A percentile compares a stretch with the other conserved stretches of the same genome.
phyloP scores from a whole-genome alignment of 352 stramenopile genomes.

The Phytophthora gonapodyides region DNA sequence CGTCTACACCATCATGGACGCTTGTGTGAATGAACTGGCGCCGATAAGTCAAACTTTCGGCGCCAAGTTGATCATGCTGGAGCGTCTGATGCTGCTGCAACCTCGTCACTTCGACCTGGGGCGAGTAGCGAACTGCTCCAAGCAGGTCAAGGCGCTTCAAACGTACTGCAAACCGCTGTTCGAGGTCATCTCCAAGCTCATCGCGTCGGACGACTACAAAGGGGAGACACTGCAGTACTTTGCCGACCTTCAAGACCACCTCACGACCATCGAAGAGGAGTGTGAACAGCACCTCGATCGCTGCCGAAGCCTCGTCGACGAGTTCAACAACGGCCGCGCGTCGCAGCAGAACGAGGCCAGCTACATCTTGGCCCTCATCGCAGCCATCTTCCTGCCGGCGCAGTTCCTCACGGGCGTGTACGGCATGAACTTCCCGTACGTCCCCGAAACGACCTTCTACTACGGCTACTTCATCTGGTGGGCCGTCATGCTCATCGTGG shows the following conservation, averaged over 20 bases:
- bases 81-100: too few relatives aligned
- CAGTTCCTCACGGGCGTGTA: conserved; percentile 82
- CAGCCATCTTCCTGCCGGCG: conserved; percentile 69
- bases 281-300: conserved; percentile 68
- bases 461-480: conserved; percentile 79
- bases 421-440: conserved; percentile 85
- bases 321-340: conserved; percentile 57
- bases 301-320: conserved; percentile 55
- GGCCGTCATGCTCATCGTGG: conserved; percentile 46
- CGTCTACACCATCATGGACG: too few relatives aligned
- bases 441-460: conserved; percentile 64
- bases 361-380: conserved; percentile 65
- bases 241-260: conserved; percentile 72
- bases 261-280: conserved; percentile 68
- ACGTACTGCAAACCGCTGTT: too few relatives aligned
- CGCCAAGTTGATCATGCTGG: too few relatives aligned
- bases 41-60: too few relatives aligned
- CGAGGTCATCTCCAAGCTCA: conserved; percentile 58
- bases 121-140: too few relatives aligned
- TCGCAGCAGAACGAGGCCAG: conserved; percentile 63
- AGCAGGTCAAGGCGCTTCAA: too few relatives aligned
- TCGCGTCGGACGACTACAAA: conserved; percentile 59
- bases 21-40: too few relatives aligned
- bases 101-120: too few relatives aligned
- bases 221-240: conserved; percentile 69